Evolutionary conservation across 768 basidiomycete species (phyloP).

Genomic region (Pisolithus orientalis): DNA sequence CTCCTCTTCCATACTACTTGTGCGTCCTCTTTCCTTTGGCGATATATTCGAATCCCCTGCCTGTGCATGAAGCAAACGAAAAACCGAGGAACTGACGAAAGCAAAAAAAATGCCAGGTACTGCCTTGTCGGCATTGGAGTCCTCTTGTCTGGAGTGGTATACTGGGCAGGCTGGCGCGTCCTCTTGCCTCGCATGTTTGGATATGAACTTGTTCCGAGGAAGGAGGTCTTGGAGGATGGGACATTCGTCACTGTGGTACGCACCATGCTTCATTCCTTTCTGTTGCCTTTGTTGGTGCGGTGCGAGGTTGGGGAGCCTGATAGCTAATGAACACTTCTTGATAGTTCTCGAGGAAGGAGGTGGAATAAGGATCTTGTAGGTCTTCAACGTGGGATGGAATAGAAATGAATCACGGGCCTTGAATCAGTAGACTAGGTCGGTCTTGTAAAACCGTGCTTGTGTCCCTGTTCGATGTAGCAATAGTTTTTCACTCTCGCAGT

Average conservation of each 20-base stretch:
- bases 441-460: no score
- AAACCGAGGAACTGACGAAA: no score
- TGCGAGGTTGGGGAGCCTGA: no score
- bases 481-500: no score
- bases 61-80: not conserved
- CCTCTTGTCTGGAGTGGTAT: slow-evolving; percentile 39
- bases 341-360: no score
- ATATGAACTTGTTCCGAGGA: slow-evolving; percentile 42
- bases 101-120: slow-evolving; percentile 29
- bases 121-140: slow-evolving; percentile 48
- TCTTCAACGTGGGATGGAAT: no score
- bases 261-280: not conserved
- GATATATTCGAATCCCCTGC: not conserved
- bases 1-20: slow-evolving; percentile 55
- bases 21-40: slow-evolving; percentile 8
- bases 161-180: slow-evolving; percentile 52
- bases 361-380: no score
- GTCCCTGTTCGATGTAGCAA: no score
- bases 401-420: no score
- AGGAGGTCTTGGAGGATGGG: slow-evolving; percentile 44
- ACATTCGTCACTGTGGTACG: slow-evolving; percentile 49
- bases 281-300: not conserved
- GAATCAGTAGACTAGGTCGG: no score
- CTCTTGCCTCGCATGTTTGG: slow-evolving; percentile 43
- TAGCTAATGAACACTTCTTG: no score